phyloP scores from a whole-genome alignment of 495 filamentous ascomycete species.

The Penicillium longicatenatum region DNA sequence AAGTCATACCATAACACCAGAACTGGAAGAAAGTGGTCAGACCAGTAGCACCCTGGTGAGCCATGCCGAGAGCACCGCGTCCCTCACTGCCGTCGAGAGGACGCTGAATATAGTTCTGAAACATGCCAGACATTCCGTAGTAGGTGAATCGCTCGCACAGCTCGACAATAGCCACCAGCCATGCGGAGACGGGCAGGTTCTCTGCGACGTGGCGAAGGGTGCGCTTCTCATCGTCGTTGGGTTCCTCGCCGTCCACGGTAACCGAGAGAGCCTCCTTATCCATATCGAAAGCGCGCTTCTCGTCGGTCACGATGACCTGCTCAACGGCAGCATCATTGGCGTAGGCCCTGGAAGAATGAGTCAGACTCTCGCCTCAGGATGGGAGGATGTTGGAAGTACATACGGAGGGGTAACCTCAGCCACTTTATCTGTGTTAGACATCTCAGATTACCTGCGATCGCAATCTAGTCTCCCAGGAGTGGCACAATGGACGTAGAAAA shows the following conservation, averaged over 20 bases:
- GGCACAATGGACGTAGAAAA: conserved; percentile 8
- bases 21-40: conserved; percentile 64
- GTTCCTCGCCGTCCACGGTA: conserved; percentile 52
- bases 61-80: conserved; percentile 58
- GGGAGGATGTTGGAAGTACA: conserved; percentile 16
- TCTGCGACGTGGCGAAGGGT: conserved; percentile 56
- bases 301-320: conserved; percentile 26
- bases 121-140: conserved; percentile 59
- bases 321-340: conserved; percentile 20
- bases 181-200: conserved; percentile 57
- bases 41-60: conserved; percentile 57
- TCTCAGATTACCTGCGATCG: conserved; percentile 16
- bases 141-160: conserved; percentile 69
- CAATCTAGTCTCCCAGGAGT: conserved; percentile 14
- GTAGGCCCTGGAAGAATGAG: conserved; percentile 1
- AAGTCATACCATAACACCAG: conserved; percentile 53
- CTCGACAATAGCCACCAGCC: conserved; percentile 63
- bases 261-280: conserved; percentile 13
- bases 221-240: conserved; percentile 54
- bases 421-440: conserved; percentile 38
- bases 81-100: conserved; percentile 47
- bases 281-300: conserved; percentile 19
- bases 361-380: background rate
- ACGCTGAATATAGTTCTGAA: conserved; percentile 62
- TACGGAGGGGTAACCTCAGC: conserved; percentile 40